Base-by-base conservation (phyloP, 306 rosid species). In the Ochetophila trinervis region DNA sequence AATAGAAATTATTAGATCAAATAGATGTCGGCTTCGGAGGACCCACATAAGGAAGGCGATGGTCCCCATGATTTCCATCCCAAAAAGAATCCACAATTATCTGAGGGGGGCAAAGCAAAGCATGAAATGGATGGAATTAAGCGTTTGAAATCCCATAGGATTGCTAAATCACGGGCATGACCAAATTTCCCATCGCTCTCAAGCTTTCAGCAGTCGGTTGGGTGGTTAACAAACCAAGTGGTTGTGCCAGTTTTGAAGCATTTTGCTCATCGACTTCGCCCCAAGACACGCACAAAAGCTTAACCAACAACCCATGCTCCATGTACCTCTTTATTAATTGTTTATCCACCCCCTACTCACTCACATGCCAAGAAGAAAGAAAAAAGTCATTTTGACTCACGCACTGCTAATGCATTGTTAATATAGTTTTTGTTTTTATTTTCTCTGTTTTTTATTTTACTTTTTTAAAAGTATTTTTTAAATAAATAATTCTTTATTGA, bases 201-300 rank as follows among this genome's bases (percentile, higher is more conserved):
- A 8, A 19, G 47, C 57, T 47, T 48, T 68, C 22, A 57, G 42
- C 45, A 18, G 45, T 68, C 44, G 60, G 75, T 60, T 70, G 75
- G 75, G 75, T 70, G 53, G 75, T 61, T 70, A 53, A 52, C 47
- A 40, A 70, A 70, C 68, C 68, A 70, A 23, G 53, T 60, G 21
- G 61, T 51, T 53, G 13, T 13, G 27, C 14, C 5, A 1, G 10
- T 21, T 0, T 24, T 24, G 3, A 0, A 10, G 36, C 35, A 21
- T 50, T 50, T 50, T 19, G 2, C 5, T 19, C 54, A 10, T 40
- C 54, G 7, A 14, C 21, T 50, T 19, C 21, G 17, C 20, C 9
- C 54, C 22, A 50, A 50, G 9, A 50, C 54, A 50, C 16, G 9
- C 54, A n/a, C 20, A 50, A n/a, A 40, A 10, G 45, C 53, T 49